Conservation (phyloP, 2,329 filamentous ascomycete genomes). For the Paecilomyces sp. region DNA sequence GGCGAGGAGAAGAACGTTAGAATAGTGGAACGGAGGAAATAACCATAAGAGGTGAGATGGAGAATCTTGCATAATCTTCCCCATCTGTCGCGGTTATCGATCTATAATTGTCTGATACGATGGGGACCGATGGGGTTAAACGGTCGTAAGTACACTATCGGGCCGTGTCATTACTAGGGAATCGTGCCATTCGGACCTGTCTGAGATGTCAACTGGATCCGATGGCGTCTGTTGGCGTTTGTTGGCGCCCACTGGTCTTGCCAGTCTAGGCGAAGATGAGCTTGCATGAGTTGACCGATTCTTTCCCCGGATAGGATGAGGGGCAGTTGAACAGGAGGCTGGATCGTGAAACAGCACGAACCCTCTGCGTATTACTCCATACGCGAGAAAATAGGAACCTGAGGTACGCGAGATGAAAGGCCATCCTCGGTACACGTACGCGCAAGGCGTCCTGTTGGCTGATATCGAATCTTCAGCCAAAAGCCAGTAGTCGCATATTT, state of each 20-base stretch:
- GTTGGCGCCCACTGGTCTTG: neutral
- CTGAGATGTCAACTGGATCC: neutral
- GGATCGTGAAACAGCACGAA: too few species aligned
- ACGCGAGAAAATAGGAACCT: neutral
- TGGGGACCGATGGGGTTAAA: neutral
- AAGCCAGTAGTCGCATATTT: neutral
- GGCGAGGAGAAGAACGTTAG: neutral
- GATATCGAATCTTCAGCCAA: neutral
- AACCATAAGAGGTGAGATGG: neutral
- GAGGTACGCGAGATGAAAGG: neutral
- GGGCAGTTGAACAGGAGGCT: neutral
- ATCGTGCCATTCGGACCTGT: neutral
- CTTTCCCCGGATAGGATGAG: neutral
- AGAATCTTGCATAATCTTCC: neutral
- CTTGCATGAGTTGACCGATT: neutral
- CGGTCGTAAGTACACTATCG: neutral
- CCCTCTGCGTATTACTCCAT: too few species aligned
- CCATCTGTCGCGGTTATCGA: neutral
- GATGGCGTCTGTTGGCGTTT: neutral
- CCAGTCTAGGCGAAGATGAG: neutral
- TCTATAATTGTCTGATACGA: neutral
- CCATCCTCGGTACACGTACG: neutral
- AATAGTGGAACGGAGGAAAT: neutral
- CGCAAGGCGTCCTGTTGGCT: neutral
- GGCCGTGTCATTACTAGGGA: neutral